phyloP scores from a whole-genome alignment of 2,329 filamentous ascomycete genomes.

The Aspergillus terreus region DNA sequence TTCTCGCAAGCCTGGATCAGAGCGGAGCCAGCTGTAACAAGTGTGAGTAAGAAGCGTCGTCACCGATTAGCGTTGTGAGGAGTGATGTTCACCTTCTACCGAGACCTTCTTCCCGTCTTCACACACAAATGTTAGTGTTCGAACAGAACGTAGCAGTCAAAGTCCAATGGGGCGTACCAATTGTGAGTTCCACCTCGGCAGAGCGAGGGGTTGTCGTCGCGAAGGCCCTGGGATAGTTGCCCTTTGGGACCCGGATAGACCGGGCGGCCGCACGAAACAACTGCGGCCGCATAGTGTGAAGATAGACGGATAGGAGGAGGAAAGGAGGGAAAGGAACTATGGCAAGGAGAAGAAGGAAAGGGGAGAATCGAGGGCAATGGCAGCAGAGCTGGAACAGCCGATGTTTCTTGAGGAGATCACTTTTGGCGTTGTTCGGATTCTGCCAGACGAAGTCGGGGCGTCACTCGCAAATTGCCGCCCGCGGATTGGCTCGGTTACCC shows the following conservation, averaged over 20 bases:
- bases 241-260: conserved; percentile 49
- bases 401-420: conserved; percentile 23
- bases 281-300: conserved; percentile 60
- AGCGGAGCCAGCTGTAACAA: conserved; percentile 75
- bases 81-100: conserved; percentile 71
- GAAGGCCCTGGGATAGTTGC: conserved; percentile 71
- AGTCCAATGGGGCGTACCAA: conserved; percentile 59
- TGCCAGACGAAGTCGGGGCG: conserved; percentile 23
- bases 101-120: conserved; percentile 96
- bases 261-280: conserved; percentile 60
- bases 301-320: conserved; percentile 13
- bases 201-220: conserved; percentile 71
- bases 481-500: conserved; percentile 35
- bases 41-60: conserved; percentile 22
- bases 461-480: conserved; percentile 36
- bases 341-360: conserved; percentile 12
- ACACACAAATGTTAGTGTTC: conserved; percentile 30
- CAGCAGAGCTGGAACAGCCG: conserved; percentile 20
- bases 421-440: conserved; percentile 27
- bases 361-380: conserved; percentile 16
- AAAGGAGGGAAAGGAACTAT: conserved; percentile 7
- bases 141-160: conserved; percentile 29
- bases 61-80: not conserved
- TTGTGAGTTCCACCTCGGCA: conserved; percentile 94
- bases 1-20: conserved; percentile 99